These are phyloP conservation scores for Musa itinerans DNA, from an alignment of 176 grass and related monocot species.

Conservation along the genomic window DNA sequence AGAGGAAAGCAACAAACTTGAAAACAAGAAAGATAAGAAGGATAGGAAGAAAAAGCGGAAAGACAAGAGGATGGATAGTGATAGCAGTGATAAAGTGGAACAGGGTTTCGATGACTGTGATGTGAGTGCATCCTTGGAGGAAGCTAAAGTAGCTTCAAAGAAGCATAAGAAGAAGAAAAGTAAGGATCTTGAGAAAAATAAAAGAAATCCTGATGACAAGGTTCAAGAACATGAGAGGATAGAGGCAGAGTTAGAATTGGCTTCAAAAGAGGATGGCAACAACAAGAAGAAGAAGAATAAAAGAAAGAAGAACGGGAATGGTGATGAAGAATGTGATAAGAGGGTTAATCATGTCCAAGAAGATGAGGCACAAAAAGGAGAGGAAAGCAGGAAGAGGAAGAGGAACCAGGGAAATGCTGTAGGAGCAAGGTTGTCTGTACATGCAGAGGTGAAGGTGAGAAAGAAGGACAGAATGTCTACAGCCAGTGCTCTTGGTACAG, in stretches of 20 bases:
- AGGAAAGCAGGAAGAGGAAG: constrained; percentile 23
- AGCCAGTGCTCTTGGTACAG: background rate
- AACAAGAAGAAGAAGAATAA: constrained; percentile 15
- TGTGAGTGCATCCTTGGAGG: background rate
- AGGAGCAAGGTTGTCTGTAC: background rate
- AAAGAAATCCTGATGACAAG: background rate
- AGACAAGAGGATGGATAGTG: background rate
- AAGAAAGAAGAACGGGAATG: background rate
- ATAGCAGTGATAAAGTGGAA: background rate
- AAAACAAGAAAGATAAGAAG: background rate
- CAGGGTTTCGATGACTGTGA: background rate
- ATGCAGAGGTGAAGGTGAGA: constrained; percentile 23
- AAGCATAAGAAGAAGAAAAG: constrained; percentile 3
- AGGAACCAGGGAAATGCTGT: constrained; percentile 9
- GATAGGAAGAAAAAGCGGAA: background rate
- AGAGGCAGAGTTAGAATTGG: background rate
- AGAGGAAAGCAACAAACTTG: background rate
- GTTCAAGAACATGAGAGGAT: background rate
- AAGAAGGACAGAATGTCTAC: constrained; percentile 5
- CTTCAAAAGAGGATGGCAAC: background rate
- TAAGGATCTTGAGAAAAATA: background rate
- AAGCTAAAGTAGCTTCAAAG: background rate
- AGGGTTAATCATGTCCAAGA: too few species aligned
- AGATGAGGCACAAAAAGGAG: constrained; percentile 3
- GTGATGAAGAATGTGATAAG: background rate